Evolutionary conservation across 768 basidiomycete species (phyloP).

Genomic region (Gloeophyllum trabeum): DNA sequence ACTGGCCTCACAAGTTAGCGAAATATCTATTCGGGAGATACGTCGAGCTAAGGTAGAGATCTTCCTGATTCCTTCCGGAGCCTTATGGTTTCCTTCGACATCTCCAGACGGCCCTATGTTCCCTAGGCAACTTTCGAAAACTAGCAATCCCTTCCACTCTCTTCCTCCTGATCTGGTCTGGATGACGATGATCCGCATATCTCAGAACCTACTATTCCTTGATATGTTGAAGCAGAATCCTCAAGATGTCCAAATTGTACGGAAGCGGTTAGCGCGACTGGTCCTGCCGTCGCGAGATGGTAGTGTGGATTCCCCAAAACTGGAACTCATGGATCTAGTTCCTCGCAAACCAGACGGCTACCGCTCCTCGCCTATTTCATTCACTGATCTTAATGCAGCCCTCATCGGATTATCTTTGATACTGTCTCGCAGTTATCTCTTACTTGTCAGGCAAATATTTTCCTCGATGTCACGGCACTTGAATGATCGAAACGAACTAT

Average conservation of each 20-base stretch:
- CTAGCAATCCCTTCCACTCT: conserved; percentile 17
- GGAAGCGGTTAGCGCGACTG: conserved; percentile 54
- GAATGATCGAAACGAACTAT: conserved; percentile 58
- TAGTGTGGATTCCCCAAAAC: conserved; percentile 13
- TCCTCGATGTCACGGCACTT: conserved; percentile 61
- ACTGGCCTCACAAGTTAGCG: conserved; percentile 54
- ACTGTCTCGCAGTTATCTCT: conserved; percentile 56
- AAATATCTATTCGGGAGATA: conserved; percentile 61
- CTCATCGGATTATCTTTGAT: conserved; percentile 39
- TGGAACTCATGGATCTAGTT: conserved; percentile 37
- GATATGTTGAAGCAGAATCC: conserved; percentile 53
- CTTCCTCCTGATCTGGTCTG: conserved; percentile 33
- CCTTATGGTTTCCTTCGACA: conserved; percentile 53
- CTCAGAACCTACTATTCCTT: conserved; percentile 61
- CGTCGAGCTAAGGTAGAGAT: conserved; percentile 61
- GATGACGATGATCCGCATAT: conserved; percentile 52
- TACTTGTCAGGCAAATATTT: conserved; percentile 61
- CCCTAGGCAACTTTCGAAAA: conserved; percentile 27
- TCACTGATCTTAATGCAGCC: conserved; percentile 1
- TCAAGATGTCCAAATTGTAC: conserved; percentile 56
- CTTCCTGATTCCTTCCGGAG: conserved; percentile 58
- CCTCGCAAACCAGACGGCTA: conserved; percentile 21
- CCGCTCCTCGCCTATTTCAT: too few relatives aligned
- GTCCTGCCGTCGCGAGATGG: conserved; percentile 38
- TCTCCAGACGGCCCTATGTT: conserved; percentile 54